Evolutionary conservation across 352 stramenopile genomes (phyloP), one percentile per base, ranked within the genome.

Genomic region (Globisporangium paroecandrum): DNA sequence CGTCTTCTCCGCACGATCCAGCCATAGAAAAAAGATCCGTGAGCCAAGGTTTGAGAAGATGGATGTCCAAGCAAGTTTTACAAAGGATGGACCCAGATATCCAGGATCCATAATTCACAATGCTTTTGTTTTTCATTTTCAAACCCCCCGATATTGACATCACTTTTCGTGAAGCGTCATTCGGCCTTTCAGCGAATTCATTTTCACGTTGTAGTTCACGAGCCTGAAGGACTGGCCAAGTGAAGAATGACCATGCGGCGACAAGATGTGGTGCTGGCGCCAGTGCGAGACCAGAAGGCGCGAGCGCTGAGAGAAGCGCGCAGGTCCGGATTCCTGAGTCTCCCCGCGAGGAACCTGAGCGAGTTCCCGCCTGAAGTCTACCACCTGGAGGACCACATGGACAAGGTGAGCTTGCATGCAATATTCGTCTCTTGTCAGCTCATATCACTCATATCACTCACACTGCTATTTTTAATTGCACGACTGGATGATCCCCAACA

Each of bases 381-480:
- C 64, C 83, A 87, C 41, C 70, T 94, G 20, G 80, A 91, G 71
- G 83, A 93, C 51, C 83, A 90, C 65, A 77, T 94, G 73, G 85
- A 94, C 41, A 89, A 90, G 73, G 82, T 76, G 25, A 15, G 62
- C 20, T 34, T 3, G 24, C 13, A 60, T 62, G 24, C 15, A 9
- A 18, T 4, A 46, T 27, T 1, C 43, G 22, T 13, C 27, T 46
- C 12, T 34, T 58, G 13, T n/a, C 43, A 36, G 41, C n/a, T n/a
- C 41, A 49, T n/a, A 20, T 47, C 38, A 7, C 38, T 47, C 38
- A 46, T 47, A 20, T 49, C 15, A 20, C 41, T 49, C 41, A 49
- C 6, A 22, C 41, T 49, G 41, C 41, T 22, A 15, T 49, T n/a
- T 49, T n/a, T 9, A 49, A 10, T 49, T 49, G 41, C 8, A 49